Conservation (phyloP, 257 asterid species). For the Solanum ossicruentum region DNA sequence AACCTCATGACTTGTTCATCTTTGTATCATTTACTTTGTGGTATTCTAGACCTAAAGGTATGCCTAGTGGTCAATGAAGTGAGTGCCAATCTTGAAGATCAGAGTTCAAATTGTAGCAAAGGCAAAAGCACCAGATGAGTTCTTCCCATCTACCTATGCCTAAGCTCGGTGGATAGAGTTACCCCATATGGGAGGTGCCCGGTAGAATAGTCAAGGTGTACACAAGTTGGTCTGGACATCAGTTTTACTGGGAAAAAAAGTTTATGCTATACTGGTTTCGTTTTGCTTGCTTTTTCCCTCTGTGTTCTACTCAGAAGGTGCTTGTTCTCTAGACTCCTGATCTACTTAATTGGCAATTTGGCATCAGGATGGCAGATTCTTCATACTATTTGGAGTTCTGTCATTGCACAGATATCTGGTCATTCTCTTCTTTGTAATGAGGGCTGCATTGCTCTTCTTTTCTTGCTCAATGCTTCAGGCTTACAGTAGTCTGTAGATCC, state of each 20-base stretch:
- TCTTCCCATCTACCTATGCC: background rate
- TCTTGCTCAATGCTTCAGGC: background rate
- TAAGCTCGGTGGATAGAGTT: background rate
- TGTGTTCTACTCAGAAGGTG: background rate
- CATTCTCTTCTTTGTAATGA: background rate
- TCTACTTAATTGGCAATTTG: background rate
- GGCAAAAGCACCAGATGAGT: background rate
- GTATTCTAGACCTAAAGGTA: background rate
- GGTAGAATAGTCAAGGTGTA: background rate
- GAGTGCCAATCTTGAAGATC: background rate
- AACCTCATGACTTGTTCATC: background rate
- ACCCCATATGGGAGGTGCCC: background rate
- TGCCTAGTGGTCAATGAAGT: background rate
- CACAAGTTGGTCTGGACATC: background rate
- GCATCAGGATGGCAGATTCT: background rate
- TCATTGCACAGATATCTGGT: background rate
- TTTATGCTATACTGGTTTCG: background rate
- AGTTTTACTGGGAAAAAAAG: background rate
- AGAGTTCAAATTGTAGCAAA: background rate
- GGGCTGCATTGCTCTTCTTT: background rate
- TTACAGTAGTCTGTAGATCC: background rate
- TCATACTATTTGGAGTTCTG: background rate
- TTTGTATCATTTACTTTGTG: background rate
- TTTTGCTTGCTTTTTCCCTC: background rate
- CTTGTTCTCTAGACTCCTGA: background rate